Evolutionary conservation across 169 alveolate genomes (phyloP).

Genomic region (Pseudocohnilembus persalinus): DNA sequence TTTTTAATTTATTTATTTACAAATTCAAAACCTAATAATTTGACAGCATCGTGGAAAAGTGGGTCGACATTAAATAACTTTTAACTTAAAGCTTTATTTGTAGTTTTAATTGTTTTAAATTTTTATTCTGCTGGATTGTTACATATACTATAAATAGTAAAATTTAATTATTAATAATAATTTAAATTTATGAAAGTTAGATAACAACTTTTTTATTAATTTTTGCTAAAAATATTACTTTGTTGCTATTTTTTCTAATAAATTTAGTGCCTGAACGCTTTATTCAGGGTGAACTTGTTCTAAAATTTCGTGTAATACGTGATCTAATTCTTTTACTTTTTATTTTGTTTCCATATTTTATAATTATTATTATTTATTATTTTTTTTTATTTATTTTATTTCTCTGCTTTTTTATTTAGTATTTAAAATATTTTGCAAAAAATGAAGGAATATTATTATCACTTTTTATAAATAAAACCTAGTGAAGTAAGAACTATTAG

Average conservation of each 20-base stretch:
- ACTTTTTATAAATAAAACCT: too few relatives aligned
- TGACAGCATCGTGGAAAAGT: background rate
- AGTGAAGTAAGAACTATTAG: too few relatives aligned
- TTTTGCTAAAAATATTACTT: background rate
- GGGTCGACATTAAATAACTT: background rate
- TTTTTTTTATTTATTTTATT: too few relatives aligned
- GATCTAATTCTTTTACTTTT: background rate
- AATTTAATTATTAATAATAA: too few relatives aligned
- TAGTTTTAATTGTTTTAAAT: background rate
- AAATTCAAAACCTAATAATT: background rate
- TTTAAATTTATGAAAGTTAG: too few relatives aligned
- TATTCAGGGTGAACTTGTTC: background rate
- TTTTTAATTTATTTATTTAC: background rate
- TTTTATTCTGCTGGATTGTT: background rate
- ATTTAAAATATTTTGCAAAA: too few relatives aligned
- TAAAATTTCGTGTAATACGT: background rate
- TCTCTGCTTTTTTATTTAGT: too few relatives aligned
- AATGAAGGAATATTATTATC: too few relatives aligned
- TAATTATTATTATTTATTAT: too few relatives aligned
- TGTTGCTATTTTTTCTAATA: background rate
- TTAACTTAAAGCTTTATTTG: background rate
- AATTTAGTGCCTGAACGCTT: background rate
- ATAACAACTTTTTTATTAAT: too few relatives aligned
- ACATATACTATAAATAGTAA: background rate
- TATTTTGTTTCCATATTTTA: background rate